These are phyloP conservation scores for Sutorius australiensis DNA, from an alignment of 768 basidiomycete species.

Conservation along the genomic window DNA sequence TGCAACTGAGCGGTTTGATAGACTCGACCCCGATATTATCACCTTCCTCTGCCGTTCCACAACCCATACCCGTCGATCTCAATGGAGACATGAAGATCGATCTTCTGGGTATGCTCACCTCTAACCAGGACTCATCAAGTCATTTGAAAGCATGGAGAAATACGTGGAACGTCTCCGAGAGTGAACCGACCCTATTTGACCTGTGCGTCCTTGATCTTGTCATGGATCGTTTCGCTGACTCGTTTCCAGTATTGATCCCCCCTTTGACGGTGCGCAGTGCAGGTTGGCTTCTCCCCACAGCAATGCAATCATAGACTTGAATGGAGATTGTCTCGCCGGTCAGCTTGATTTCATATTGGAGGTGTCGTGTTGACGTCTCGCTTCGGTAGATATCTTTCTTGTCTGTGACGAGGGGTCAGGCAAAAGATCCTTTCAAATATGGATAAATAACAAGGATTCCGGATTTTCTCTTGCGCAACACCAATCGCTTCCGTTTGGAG, in stretches of 20 bases:
- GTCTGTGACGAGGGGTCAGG: constrained; percentile 68
- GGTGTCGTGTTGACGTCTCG: background rate
- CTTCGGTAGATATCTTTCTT: constrained; percentile 73
- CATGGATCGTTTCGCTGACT: constrained; percentile 3
- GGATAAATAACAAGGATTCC: constrained; percentile 78
- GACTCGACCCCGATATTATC: constrained; percentile 43
- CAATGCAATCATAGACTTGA: constrained; percentile 89
- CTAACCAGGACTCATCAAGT: constrained; percentile 32
- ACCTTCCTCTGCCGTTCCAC: constrained; percentile 63
- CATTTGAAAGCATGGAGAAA: constrained; percentile 77
- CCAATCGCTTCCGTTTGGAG: constrained; percentile 68
- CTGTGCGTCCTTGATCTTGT: constrained; percentile 45
- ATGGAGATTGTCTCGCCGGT: constrained; percentile 96
- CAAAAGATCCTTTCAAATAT: constrained; percentile 79
- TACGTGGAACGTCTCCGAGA: constrained; percentile 60
- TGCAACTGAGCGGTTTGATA: background rate
- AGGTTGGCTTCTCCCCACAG: constrained; percentile 84
- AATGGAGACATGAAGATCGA: constrained; percentile 90
- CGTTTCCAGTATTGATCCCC: constrained; percentile 48
- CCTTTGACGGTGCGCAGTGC: constrained; percentile 65
- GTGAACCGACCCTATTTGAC: constrained; percentile 54
- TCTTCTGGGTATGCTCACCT: constrained; percentile 64
- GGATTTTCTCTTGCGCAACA: constrained; percentile 70
- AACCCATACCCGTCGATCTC: constrained; percentile 84
- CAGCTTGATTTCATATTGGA: background rate